Percentiles rank a stretch among this genome's conserved stretches.
Evolutionary conservation across 1,139 yeast species (phyloP).

Genomic region (Komagataea norvegica): DNA sequence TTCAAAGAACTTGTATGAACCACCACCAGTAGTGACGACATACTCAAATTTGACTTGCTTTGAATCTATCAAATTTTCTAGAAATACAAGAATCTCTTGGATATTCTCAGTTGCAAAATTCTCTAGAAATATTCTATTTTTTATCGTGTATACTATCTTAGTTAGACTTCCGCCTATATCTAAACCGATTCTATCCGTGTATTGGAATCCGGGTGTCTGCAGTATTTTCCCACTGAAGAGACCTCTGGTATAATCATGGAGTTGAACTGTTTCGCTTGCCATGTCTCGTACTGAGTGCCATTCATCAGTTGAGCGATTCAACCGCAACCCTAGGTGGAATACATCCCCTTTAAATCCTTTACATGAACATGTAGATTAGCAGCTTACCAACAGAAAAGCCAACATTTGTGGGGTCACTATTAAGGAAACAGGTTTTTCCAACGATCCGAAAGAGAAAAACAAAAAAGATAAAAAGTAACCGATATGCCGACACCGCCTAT

Average conservation of each 20-base stretch:
- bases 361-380: too few species aligned
- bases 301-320: neutral
- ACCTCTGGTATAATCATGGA: neutral
- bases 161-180: conserved; percentile 93
- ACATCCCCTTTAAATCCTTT: neutral
- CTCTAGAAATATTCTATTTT: conserved; percentile 75
- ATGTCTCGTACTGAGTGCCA: neutral
- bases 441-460: too few species aligned
- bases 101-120: conserved; percentile 85
- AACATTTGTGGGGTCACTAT: too few species aligned
- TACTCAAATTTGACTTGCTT: conserved; percentile 39
- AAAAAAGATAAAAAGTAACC: too few species aligned
- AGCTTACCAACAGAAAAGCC: too few species aligned
- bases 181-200: conserved; percentile 33
- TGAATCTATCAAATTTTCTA: conserved; percentile 51
- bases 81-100: conserved; percentile 62
- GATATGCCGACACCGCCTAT: too few species aligned
- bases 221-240: conserved; percentile 2
- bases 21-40: conserved; percentile 95
- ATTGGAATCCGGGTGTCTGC: too few species aligned
- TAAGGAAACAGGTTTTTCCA: too few species aligned
- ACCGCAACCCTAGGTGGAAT: neutral
- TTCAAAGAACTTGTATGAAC: conserved; percentile 81
- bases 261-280: conserved; percentile 3
- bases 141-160: conserved; percentile 66